Conservation (phyloP, 139 green algal genomes). For the Chlamydomonas sp. region DNA sequence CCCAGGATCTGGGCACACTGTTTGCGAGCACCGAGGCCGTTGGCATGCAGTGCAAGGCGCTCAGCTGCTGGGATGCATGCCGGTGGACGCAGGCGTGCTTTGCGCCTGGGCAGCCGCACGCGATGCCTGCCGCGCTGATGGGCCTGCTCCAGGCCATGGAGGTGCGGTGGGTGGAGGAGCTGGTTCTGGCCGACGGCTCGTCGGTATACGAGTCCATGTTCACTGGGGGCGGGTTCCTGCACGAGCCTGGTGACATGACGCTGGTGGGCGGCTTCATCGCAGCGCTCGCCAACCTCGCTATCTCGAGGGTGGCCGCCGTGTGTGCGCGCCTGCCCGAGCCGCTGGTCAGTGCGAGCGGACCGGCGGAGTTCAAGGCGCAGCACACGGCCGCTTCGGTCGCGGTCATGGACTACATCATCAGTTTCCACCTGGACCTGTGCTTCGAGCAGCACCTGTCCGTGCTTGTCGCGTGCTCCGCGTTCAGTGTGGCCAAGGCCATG, state of each 20-base stretch:
- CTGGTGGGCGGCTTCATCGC: not conserved
- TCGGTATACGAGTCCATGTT: not conserved
- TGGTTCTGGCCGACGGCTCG: not conserved
- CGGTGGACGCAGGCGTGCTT: not conserved
- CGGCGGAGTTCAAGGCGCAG: too few species aligned
- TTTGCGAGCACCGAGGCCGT: not conserved
- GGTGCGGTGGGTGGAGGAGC: not conserved
- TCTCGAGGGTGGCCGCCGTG: not conserved
- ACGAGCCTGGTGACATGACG: not conserved
- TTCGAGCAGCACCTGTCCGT: not conserved
- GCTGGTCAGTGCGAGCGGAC: too few species aligned
- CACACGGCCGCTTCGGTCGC: too few species aligned
- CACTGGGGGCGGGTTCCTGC: not conserved
- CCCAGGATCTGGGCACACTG: not conserved
- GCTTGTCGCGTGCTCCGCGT: not conserved
- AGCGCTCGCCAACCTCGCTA: not conserved
- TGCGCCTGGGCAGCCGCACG: not conserved
- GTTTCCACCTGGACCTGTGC: not conserved
- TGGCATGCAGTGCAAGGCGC: slow-evolving; percentile 2
- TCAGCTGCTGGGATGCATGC: too few species aligned
- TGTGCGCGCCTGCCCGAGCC: not conserved
- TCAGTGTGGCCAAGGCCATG: not conserved
- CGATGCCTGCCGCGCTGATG: not conserved
- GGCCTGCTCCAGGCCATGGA: not conserved
- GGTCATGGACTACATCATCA: too few species aligned